A percentile compares a stretch with the other conserved stretches of the same genome.
phyloP scores from a whole-genome alignment of 148 eudicot genomes.

The Pouteria glomerata region DNA sequence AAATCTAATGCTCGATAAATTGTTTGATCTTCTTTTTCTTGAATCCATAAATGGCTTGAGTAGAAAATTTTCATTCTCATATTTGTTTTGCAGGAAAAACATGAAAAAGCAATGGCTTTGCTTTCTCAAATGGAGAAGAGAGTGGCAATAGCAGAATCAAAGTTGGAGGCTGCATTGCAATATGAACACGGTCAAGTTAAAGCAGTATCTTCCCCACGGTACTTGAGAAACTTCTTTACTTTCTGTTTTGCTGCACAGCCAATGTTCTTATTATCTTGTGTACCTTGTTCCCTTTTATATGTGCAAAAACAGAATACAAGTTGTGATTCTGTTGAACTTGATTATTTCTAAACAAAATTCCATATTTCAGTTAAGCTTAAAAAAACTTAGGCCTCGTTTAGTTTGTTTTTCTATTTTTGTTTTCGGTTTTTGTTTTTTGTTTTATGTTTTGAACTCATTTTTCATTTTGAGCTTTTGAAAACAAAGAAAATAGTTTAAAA shows the following conservation, averaged over 20 bases:
- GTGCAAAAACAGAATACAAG: too few species aligned
- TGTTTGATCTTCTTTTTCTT: not conserved
- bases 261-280: too few species aligned
- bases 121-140: conserved; percentile 71
- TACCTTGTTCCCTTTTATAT: too few species aligned
- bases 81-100: conserved; percentile 51
- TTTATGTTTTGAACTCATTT: too few species aligned
- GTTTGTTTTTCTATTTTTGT: too few species aligned
- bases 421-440: too few species aligned
- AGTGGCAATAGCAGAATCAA: conserved; percentile 71
- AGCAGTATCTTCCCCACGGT: conserved; percentile 69
- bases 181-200: conserved; percentile 69
- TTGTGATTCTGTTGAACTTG: too few species aligned
- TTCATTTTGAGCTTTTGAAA: too few species aligned
- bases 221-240: not conserved
- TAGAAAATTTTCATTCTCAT: not conserved
- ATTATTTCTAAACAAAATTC: too few species aligned
- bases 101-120: conserved; percentile 55
- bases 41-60: not conserved
- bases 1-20: not conserved
- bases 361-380: too few species aligned
- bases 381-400: too few species aligned
- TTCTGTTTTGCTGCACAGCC: not conserved
- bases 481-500: too few species aligned
- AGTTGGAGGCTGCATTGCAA: conserved; percentile 79